Conservation (phyloP, 139 green algal species). For the Auxenochlorella pyrenoidosa region DNA sequence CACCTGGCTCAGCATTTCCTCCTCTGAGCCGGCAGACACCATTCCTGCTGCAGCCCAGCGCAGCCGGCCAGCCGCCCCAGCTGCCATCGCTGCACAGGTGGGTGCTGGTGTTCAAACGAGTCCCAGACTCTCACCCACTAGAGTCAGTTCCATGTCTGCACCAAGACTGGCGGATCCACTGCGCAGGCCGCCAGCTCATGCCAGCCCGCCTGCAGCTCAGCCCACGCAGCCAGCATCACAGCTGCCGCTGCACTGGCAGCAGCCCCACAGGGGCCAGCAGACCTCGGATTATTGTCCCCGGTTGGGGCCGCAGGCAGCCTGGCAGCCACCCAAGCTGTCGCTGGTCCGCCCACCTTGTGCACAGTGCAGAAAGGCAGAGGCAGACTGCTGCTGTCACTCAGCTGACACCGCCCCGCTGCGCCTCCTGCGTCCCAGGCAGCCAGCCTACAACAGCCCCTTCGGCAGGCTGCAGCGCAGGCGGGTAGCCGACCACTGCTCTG, state of each 20-base stretch:
- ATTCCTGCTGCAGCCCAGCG: not conserved
- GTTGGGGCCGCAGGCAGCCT: not conserved
- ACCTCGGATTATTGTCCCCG: not conserved
- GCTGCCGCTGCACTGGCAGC: not conserved
- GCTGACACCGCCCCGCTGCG: not conserved
- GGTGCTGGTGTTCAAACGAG: not conserved
- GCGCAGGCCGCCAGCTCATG: not conserved
- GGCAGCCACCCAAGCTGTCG: constrained; percentile 3
- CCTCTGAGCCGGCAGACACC: not conserved
- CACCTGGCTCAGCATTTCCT: not conserved
- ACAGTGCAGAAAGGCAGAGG: not conserved
- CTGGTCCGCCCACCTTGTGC: not conserved
- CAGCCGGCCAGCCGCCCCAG: not conserved
- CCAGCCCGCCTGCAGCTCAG: not conserved
- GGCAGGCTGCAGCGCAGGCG: not conserved
- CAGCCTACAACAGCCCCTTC: not conserved
- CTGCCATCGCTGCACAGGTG: not conserved
- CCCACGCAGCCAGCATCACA: not conserved
- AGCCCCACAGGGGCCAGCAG: not conserved
- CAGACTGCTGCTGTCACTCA: not conserved
- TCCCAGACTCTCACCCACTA: too few species aligned
- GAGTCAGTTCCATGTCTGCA: not conserved
- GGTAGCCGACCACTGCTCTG: not conserved
- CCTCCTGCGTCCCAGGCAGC: not conserved
- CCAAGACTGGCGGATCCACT: not conserved